phyloP scores from a whole-genome alignment of 345 rosid genomes.

The Euphorbia pulcherrima region DNA sequence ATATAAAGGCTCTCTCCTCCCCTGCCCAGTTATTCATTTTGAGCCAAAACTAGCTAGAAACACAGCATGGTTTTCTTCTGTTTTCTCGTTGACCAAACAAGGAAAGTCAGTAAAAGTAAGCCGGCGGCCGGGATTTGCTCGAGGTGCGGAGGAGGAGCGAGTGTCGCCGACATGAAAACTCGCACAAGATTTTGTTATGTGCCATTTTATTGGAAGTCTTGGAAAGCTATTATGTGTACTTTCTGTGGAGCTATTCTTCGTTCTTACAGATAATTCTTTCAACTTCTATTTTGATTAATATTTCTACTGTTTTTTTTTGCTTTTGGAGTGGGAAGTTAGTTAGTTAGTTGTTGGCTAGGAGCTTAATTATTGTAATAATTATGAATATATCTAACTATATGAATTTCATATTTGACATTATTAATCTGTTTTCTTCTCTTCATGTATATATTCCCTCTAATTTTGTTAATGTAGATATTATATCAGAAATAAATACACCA shows the following conservation, averaged over 20 bases:
- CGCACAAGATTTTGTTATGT: slow-evolving; percentile 71
- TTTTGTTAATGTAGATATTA: too few relatives aligned
- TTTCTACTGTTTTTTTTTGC: background rate
- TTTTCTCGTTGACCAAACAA: slow-evolving; percentile 81
- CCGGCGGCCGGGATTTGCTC: slow-evolving; percentile 92
- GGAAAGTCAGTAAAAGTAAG: slow-evolving; percentile 64
- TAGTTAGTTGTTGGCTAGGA: too few relatives aligned
- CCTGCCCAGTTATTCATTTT: too few relatives aligned
- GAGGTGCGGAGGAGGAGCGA: slow-evolving; percentile 90
- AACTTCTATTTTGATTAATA: too few relatives aligned
- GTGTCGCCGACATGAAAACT: slow-evolving; percentile 93
- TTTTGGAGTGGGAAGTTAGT: background rate
- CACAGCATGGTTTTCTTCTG: slow-evolving; percentile 65
- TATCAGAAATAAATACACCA: too few relatives aligned
- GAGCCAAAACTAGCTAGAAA: background rate
- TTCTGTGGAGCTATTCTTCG: slow-evolving; percentile 82
- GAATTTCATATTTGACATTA: too few relatives aligned
- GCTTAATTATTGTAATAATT: background rate
- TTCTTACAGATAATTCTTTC: slow-evolving; percentile 46
- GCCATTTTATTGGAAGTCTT: slow-evolving; percentile 79
- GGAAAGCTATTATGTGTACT: slow-evolving; percentile 81
- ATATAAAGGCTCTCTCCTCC: too few relatives aligned
- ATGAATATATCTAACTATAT: too few relatives aligned
- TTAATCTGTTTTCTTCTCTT: too few relatives aligned
- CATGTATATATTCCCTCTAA: too few relatives aligned